Evolutionary conservation across 768 basidiomycete species (phyloP), one percentile per base, ranked within the genome.

Genomic region (Myochromella boudieri): DNA sequence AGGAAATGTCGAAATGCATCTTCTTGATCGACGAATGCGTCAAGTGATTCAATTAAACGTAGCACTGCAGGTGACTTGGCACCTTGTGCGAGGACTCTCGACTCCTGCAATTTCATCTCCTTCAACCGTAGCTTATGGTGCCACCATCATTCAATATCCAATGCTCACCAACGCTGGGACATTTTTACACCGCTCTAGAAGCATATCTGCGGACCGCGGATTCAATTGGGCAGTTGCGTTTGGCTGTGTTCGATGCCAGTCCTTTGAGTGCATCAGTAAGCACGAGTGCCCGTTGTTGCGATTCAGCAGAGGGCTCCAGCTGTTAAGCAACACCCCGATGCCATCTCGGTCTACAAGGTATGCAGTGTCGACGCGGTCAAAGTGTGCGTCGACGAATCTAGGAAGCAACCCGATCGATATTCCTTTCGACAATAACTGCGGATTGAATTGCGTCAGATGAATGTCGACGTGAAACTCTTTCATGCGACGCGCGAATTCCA

Each of bases 391-490:
- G 7, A 58, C 45, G 36, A 73, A 73, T 3, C 65, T 60, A 6
- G 68, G 70, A 7, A 75, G 53, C 27, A 64, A 62, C 9, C 68
- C 68, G 18, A 64, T 61, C 15, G 66, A 62, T n/a, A 80, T 68
- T 0, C 60, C 65, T 39, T 65, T 65, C 0, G 75, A 67, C 18
- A 81, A 68, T 10, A 66, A 46, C 25, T 63, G 60, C 4, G 77
- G 67, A 44, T 81, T 74, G 31, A 60, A 66, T 49, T 71, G 69
- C 1, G 69, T 67, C n/a, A 74, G 53, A 47, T 71, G 64, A 42
- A 73, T 60, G 37, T 65, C 67, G 46, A 74, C 54, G 21, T 64
- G 46, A 38, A 69, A 62, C 29, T 66, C 59, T 51, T 65, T 68
- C 37, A 71, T 59, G 8, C 71, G 65, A 15, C 49, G 39, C 6